Evolutionary conservation across 345 rosid species (phyloP).

Genomic region (Hibiscus syriacus): DNA sequence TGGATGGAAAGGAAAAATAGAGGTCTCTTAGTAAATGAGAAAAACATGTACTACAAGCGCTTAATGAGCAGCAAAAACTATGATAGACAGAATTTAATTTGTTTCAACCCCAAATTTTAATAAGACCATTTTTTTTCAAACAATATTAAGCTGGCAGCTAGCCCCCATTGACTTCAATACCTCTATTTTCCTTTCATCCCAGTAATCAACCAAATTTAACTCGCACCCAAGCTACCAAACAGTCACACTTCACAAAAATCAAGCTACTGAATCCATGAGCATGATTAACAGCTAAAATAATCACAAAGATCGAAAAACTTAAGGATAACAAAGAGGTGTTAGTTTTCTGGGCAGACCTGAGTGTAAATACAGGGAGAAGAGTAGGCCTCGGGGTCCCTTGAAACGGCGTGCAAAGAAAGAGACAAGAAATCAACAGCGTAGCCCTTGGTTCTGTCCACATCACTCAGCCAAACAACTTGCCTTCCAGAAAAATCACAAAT

Average conservation of each 20-base stretch:
- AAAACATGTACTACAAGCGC: background rate
- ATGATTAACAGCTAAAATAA: background rate
- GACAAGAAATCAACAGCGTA: conserved; percentile 84
- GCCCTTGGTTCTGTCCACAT: conserved; percentile 58
- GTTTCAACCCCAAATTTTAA: background rate
- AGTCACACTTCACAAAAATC: background rate
- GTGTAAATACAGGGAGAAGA: conserved; percentile 81
- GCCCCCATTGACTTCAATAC: background rate
- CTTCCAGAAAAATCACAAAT: conserved; percentile 18
- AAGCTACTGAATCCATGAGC: background rate
- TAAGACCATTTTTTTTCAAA: background rate
- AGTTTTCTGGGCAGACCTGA: conserved; percentile 36
- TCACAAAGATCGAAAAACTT: background rate
- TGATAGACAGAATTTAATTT: background rate
- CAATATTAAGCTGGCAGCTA: no score
- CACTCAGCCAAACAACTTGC: conserved; percentile 84
- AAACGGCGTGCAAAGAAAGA: conserved; percentile 81
- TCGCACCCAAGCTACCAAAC: background rate
- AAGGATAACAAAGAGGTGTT: no score
- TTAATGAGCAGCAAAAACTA: background rate
- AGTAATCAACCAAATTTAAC: background rate
- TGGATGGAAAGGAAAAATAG: background rate
- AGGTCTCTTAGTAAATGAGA: background rate
- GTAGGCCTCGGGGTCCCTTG: conserved; percentile 82
- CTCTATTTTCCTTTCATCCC: background rate